A percentile compares a stretch with the other conserved stretches of the same genome.
These are phyloP conservation scores for Fusarium dlaminii DNA, from an alignment of 2,329 filamentous ascomycete species.

Conservation along the genomic window DNA sequence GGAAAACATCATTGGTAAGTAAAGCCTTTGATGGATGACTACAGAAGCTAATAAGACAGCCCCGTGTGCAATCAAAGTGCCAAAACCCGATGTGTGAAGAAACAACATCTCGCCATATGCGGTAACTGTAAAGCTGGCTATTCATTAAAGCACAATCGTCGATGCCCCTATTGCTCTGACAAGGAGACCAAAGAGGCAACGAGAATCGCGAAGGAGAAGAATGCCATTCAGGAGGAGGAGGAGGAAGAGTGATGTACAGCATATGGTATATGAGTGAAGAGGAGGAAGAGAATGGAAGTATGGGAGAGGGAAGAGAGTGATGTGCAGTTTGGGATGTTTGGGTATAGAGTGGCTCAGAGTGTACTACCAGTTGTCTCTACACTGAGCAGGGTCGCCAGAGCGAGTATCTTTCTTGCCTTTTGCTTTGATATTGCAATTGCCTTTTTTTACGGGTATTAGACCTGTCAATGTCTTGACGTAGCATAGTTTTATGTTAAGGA, in stretches of 20 bases:
- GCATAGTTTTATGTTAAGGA: background rate
- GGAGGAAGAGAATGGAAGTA: background rate
- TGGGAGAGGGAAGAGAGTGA: fast-evolving
- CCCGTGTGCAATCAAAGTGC: background rate
- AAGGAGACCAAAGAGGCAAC: background rate
- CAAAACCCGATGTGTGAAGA: background rate
- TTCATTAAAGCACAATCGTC: background rate
- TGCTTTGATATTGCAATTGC: background rate
- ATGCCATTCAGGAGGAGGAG: background rate
- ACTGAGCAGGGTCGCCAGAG: background rate
- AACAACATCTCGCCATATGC: background rate
- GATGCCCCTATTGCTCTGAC: fast-evolving
- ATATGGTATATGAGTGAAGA: fast-evolving
- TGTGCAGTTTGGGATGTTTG: background rate
- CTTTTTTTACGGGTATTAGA: too few species aligned
- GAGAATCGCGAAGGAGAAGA: background rate
- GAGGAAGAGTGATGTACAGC: background rate
- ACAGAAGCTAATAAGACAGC: background rate
- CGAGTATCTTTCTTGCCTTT: background rate
- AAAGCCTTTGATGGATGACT: fast-evolving
- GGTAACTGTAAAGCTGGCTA: background rate
- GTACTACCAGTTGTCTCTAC: background rate
- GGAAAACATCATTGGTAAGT: background rate
- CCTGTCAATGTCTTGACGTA: background rate
- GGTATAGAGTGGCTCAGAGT: background rate